Evolutionary conservation across 129 eudicot species (phyloP), one percentile per base, ranked within the genome.

Genomic region (Cynara cardunculus): DNA sequence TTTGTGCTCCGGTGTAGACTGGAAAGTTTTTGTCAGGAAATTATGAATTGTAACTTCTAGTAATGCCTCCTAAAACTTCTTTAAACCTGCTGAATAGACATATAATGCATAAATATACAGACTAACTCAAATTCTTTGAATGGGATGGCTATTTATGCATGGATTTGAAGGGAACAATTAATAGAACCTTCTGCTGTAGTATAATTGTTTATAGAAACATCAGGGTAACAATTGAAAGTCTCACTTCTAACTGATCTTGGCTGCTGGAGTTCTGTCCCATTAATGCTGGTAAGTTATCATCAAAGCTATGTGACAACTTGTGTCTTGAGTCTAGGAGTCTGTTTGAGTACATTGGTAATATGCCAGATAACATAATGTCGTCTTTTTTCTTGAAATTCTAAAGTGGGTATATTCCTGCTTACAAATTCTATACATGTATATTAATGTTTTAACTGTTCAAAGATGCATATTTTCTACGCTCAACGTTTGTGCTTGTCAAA

Each of bases 181-280:
- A 30, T 7, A 19, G 8, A n/a, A 26, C 41, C 35, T 12, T 56
- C 65, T 56, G 65, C 62, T 16, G 18, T 53, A 1, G 62, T 53
- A 53, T 53, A 53, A 18, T 18, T 53, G 62, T 16, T 16, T 14
- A 65, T 69, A 65, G 9, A 73, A 74, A 64, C 74, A 27, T 37
- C 27, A 65, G 21, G 78, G 30, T 28, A 27, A 13, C 73, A 71
- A 25, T 13, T 27, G 56, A 66, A 74, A 81, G 25, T 49, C 74
- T 78, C 77, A 53, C 46, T 41, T 67, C 72, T 78, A 78, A 61
- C 56, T 79, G 98, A 96, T 75, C 94, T 86, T 82, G 93, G 93
- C 81, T 89, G 92, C 82, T 93, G 98, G 98, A 90, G 89, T 87
- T 80, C 92, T 22, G 87, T 93, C 44, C 98, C 74, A 73, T 75